phyloP scores from a whole-genome alignment of 441 rosid genomes.

The Metrosideros polymorpha region DNA sequence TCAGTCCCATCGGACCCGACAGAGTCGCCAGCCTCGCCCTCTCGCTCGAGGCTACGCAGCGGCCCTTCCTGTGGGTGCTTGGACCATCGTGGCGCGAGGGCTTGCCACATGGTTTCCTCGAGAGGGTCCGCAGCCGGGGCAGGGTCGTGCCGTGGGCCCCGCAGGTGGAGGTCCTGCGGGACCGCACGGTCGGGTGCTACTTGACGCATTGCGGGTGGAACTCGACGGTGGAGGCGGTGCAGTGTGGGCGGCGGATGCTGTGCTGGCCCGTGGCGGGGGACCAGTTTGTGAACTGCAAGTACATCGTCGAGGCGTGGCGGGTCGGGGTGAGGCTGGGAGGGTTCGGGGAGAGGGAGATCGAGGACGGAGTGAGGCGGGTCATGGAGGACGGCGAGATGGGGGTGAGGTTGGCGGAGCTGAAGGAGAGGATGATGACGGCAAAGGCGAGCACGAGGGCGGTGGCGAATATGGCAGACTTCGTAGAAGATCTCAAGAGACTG shows the following conservation, averaged over 20 bases:
- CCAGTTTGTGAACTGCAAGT: conserved; percentile 65
- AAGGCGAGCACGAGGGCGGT: conserved; percentile 14
- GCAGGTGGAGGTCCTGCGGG: conserved; percentile 40
- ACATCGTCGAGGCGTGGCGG: conserved; percentile 55
- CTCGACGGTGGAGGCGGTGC: conserved; percentile 65
- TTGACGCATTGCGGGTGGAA: conserved; percentile 86
- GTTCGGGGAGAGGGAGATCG: conserved; percentile 37
- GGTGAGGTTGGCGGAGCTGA: conserved; percentile 25
- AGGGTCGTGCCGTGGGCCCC: conserved; percentile 69
- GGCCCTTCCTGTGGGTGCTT: conserved; percentile 60
- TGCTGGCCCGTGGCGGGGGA: conserved; percentile 75
- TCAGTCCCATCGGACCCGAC: conserved; percentile 50
- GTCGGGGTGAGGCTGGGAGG: conserved; percentile 51
- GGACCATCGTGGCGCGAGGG: conserved; percentile 43
- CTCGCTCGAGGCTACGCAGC: conserved; percentile 33
- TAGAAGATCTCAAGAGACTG: conserved; percentile 5
- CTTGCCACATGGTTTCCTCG: conserved; percentile 29
- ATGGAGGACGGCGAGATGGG: conserved; percentile 37
- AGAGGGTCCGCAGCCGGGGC: conserved; percentile 33
- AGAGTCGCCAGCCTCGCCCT: conserved; percentile 37
- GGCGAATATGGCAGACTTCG: conserved; percentile 21
- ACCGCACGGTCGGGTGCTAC: conserved; percentile 39
- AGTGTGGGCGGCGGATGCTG: conserved; percentile 29
- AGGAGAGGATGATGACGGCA: conserved; percentile 28
- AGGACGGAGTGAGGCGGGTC: conserved; percentile 35